Evolutionary conservation across 2,329 filamentous ascomycete species (phyloP).

Genomic region (Zarea fungicola): DNA sequence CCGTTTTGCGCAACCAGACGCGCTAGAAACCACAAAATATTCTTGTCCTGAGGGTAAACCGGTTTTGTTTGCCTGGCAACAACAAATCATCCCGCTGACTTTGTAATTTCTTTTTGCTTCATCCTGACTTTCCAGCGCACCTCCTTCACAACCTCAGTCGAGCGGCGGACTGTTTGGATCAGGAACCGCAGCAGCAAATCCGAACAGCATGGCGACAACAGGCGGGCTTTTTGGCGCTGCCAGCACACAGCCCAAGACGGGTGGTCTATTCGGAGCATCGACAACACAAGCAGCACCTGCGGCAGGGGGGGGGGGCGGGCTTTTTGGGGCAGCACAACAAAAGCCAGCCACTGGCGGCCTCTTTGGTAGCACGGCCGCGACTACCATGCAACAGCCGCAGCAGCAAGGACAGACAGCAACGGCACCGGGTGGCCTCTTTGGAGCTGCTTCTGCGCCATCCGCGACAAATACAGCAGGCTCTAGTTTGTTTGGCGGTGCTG

Average conservation of each 20-base stretch:
- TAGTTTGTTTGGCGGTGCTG: constrained; percentile 22
- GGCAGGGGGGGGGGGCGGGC: constrained; percentile 18
- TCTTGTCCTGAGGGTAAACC: not conserved
- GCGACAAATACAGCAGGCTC: constrained; percentile 20
- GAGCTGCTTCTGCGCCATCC: constrained; percentile 18
- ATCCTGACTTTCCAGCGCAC: constrained; percentile 19
- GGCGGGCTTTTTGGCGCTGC: constrained; percentile 32
- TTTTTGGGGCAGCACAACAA: constrained; percentile 30
- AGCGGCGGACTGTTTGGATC: constrained; percentile 34
- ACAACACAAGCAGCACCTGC: constrained; percentile 18
- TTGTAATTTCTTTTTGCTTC: constrained; percentile 3
- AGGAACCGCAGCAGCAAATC: constrained; percentile 19
- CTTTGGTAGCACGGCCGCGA: constrained; percentile 25
- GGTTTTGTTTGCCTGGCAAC: not conserved
- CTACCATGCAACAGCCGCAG: constrained; percentile 19
- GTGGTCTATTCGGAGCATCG: constrained; percentile 28
- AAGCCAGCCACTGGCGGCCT: constrained; percentile 24
- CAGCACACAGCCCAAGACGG: constrained; percentile 21
- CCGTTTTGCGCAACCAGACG: constrained; percentile 6
- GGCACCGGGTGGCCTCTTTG: constrained; percentile 20
- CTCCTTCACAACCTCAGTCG: constrained; percentile 29
- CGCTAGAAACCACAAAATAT: constrained; percentile 11
- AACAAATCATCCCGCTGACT: not conserved
- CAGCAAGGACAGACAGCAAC: constrained; percentile 18
- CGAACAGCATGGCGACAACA: constrained; percentile 31